Evolutionary conservation across 441 rosid species (phyloP).

Genomic region (Lepidium campestre): DNA sequence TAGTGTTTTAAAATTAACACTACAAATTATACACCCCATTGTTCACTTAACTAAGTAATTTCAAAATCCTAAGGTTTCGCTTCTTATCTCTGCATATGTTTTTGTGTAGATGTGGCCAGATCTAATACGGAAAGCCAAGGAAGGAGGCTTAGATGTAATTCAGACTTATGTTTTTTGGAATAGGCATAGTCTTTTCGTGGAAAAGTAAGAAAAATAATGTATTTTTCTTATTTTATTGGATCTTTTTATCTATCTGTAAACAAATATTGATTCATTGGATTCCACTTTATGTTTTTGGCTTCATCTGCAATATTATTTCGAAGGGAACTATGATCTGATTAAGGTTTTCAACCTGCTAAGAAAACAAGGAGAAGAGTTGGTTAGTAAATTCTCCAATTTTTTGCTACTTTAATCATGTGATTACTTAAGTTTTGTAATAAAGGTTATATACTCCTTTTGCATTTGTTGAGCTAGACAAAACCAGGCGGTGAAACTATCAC

Average conservation of each 20-base stretch:
- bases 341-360: constrained; percentile 80
- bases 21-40: too few species aligned
- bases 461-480: too few species aligned
- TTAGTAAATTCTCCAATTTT: too few species aligned
- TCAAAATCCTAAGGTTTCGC: background rate
- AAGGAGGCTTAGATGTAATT: constrained; percentile 96
- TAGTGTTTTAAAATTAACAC: too few species aligned
- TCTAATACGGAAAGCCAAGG: constrained; percentile 90
- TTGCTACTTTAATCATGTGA: too few species aligned
- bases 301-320: constrained; percentile 68
- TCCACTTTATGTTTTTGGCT: constrained; percentile 24
- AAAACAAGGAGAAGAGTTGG: too few species aligned
- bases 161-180: constrained; percentile 99
- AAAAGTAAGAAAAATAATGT: constrained; percentile 40
- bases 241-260: constrained; percentile 2
- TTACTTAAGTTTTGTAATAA: too few species aligned
- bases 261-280: constrained; percentile 16
- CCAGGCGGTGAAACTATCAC: too few species aligned
- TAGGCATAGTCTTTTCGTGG: constrained; percentile 91
- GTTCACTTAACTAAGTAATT: background rate
- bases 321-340: constrained; percentile 80
- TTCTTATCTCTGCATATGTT: constrained; percentile 18
- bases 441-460: too few species aligned
- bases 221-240: background rate
- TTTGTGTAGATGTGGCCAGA: constrained; percentile 96